phyloP scores from a whole-genome alignment of 257 asterid genomes.

The Fraxinus excelsior region DNA sequence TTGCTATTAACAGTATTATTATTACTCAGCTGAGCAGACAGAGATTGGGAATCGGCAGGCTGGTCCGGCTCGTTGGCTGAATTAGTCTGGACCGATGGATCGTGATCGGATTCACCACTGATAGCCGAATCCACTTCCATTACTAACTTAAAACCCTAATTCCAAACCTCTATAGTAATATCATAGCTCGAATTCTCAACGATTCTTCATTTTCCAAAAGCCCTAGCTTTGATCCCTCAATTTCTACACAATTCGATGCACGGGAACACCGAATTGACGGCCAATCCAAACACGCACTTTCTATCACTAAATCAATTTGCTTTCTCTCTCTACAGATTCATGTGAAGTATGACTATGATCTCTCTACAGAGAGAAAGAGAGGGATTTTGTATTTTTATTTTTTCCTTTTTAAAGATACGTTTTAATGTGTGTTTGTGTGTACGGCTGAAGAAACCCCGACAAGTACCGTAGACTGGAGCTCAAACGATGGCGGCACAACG shows the following conservation, averaged over 20 bases:
- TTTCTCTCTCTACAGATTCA: not conserved
- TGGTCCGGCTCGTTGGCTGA: constrained; percentile 40
- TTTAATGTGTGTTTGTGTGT: no score
- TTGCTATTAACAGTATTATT: constrained; percentile 28
- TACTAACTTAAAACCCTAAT: constrained; percentile 50
- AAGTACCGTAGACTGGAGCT: constrained; percentile 12
- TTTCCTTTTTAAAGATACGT: no score
- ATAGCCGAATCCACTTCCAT: constrained; percentile 91
- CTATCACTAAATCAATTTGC: not conserved
- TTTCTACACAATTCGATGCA: not conserved
- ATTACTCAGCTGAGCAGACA: constrained; percentile 41
- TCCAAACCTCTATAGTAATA: constrained; percentile 33
- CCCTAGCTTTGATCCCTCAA: constrained; percentile 12
- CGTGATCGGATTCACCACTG: constrained; percentile 73
- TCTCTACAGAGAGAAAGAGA: not conserved
- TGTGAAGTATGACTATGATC: not conserved
- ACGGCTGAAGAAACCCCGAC: constrained; percentile 20
- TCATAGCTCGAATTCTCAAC: constrained; percentile 42
- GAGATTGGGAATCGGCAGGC: constrained; percentile 44
- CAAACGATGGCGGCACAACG: constrained; percentile 25
- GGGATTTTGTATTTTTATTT: not conserved
- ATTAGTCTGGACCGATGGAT: constrained; percentile 39
- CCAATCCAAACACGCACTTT: not conserved
- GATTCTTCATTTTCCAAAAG: constrained; percentile 29
- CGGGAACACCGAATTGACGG: not conserved